These are phyloP conservation scores for Boletus hoseneyae DNA, from an alignment of 1,284 basidiomycete species.

Conservation along the genomic window DNA sequence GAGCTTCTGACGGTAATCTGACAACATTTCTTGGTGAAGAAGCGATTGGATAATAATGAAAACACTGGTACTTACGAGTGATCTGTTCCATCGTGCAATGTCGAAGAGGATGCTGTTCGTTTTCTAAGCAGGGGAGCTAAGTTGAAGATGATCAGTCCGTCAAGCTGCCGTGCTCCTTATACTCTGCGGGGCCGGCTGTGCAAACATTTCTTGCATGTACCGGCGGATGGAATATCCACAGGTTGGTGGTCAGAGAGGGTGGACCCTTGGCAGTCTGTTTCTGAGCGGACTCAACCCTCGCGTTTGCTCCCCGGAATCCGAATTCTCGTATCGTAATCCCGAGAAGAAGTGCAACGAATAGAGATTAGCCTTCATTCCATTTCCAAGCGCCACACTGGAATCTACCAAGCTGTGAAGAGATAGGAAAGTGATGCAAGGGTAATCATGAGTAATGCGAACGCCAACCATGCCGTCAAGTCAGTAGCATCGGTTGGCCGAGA, in stretches of 20 bases:
- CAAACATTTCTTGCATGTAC: conserved; percentile 5
- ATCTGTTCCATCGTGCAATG: conserved; percentile 10
- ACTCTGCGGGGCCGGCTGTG: conserved; percentile 12
- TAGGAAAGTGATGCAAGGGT: not conserved
- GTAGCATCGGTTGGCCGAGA: not conserved
- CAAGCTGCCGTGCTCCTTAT: conserved; percentile 15
- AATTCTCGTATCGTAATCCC: not conserved
- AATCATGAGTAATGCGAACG: not conserved
- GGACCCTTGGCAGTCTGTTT: conserved; percentile 3
- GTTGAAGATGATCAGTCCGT: not conserved
- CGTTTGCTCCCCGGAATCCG: not conserved
- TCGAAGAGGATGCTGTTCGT: not conserved
- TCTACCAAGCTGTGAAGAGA: conserved; percentile 27
- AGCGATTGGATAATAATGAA: not conserved
- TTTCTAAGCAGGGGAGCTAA: not conserved
- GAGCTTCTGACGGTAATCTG: conserved; percentile 24
- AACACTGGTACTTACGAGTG: conserved; percentile 14
- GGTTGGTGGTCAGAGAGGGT: conserved; percentile 21
- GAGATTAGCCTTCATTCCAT: conserved; percentile 5
- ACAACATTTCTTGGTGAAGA: conserved; percentile 4
- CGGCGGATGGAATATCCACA: conserved; percentile 15
- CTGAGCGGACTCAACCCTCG: not conserved
- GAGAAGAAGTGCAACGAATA: not conserved
- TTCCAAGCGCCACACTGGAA: conserved; percentile 18
- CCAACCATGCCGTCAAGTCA: not conserved